Conservation (phyloP, 1,284 basidiomycete genomes). For the Apiotrichum brassicae region DNA sequence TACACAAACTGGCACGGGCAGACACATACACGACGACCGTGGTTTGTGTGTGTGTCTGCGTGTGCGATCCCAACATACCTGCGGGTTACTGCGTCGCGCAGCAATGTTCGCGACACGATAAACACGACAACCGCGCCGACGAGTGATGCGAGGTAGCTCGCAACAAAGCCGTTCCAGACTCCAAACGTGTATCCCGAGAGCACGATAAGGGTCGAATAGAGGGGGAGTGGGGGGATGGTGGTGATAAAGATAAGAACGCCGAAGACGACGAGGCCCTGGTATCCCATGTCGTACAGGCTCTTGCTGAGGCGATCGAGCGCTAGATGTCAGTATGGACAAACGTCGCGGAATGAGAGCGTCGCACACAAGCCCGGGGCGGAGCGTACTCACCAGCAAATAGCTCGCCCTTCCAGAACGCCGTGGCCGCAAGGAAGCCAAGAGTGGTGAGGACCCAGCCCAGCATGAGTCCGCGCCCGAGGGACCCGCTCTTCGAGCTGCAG, state of each 20-base stretch:
- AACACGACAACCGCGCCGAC: conserved; percentile 50
- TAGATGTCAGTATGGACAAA: conserved; percentile 7
- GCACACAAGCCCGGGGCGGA: too few species aligned
- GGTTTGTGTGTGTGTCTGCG: too few species aligned
- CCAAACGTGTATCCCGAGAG: conserved; percentile 52
- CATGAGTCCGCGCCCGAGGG: conserved; percentile 33
- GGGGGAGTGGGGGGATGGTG: conserved; percentile 49
- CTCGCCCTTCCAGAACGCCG: conserved; percentile 40
- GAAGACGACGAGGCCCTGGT: conserved; percentile 41
- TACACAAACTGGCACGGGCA: too few species aligned
- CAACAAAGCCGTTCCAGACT: conserved; percentile 49
- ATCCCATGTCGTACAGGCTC: conserved; percentile 35
- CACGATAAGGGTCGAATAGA: conserved; percentile 53
- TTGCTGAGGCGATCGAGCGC: conserved; percentile 41
- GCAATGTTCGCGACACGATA: conserved; percentile 39
- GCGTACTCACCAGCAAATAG: conserved; percentile 37
- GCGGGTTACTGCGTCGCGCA: conserved; percentile 36
- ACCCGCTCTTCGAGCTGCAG: conserved; percentile 16
- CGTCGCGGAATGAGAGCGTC: neutral
- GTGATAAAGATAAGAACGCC: conserved; percentile 44
- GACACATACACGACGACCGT: too few species aligned
- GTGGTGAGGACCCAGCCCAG: conserved; percentile 42
- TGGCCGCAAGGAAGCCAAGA: conserved; percentile 33
- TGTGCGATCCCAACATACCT: conserved; percentile 24
- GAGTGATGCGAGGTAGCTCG: conserved; percentile 49